Evolutionary conservation across 116 monocot species (phyloP).

Genomic region (Cymodocea nodosa): DNA sequence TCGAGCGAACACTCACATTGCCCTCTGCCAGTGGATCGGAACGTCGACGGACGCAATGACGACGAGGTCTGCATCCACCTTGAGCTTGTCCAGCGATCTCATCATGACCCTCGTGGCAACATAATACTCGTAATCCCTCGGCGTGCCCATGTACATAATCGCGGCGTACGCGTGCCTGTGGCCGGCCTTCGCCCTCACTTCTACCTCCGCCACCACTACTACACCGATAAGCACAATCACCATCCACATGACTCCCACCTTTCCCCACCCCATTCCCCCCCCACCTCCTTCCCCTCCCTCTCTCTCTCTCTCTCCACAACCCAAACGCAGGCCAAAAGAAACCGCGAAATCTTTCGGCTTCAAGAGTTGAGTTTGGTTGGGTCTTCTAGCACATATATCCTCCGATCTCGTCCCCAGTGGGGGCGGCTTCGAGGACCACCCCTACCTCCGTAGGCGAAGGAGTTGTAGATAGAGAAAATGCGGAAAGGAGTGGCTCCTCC

Average conservation of each 20-base stretch:
- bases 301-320: not conserved
- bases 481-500: no score
- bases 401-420: no score
- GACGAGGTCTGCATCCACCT: slow-evolving; percentile 65
- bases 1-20: slow-evolving; percentile 25
- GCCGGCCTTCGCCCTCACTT: slow-evolving; percentile 6
- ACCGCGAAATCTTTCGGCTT: no score
- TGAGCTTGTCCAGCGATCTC: slow-evolving; percentile 41
- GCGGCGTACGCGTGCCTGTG: slow-evolving; percentile 67
- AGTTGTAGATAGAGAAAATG: no score
- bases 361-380: no score
- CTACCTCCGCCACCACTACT: slow-evolving; percentile 7
- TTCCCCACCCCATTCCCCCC: slow-evolving; percentile 4
- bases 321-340: no score
- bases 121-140: slow-evolving; percentile 97
- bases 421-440: no score
- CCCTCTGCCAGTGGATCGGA: slow-evolving; percentile 35
- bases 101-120: slow-evolving; percentile 72
- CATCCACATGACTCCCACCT: not conserved
- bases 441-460: no score
- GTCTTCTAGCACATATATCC: no score
- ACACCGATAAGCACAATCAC: not conserved
- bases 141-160: slow-evolving; percentile 99
- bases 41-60: slow-evolving; percentile 75
- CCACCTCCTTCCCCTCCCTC: not conserved